Evolutionary conservation across 140 eudicot genomes (phyloP).

Genomic region (Oenanthe javanica): DNA sequence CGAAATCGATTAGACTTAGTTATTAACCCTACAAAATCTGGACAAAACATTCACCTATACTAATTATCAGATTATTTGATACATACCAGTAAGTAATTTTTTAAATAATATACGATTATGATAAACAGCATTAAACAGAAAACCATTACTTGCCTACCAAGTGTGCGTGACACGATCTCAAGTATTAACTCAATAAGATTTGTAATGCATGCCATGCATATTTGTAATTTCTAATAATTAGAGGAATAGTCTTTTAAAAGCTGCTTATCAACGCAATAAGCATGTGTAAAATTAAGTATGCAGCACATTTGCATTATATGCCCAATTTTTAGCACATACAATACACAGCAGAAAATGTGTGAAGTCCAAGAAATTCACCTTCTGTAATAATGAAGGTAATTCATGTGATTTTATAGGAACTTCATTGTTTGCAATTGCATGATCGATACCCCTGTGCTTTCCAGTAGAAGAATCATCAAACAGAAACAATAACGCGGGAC

Average conservation of each 20-base stretch:
- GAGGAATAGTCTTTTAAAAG: background rate
- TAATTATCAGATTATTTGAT: background rate
- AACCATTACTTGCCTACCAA: background rate
- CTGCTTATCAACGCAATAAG: background rate
- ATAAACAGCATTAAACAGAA: background rate
- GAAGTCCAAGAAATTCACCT: constrained; percentile 24
- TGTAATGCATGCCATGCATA: background rate
- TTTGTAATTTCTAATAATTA: background rate
- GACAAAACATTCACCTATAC: background rate
- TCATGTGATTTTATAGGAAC: constrained; percentile 30
- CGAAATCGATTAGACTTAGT: too few relatives aligned
- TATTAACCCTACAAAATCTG: too few relatives aligned
- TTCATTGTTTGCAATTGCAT: constrained; percentile 32
- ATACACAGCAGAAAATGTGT: background rate
- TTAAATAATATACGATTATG: background rate
- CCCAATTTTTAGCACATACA: background rate
- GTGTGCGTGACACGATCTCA: background rate
- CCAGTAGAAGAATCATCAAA: constrained; percentile 19
- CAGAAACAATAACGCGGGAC: background rate
- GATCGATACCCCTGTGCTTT: constrained; percentile 38
- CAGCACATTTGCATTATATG: background rate
- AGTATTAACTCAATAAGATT: background rate
- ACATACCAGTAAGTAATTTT: background rate
- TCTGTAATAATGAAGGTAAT: constrained; percentile 23
- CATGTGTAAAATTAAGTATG: background rate